Percentiles rank a stretch among this genome's conserved stretches.
phyloP scores from a whole-genome alignment of 306 rosid genomes.

The Alnus rubra region DNA sequence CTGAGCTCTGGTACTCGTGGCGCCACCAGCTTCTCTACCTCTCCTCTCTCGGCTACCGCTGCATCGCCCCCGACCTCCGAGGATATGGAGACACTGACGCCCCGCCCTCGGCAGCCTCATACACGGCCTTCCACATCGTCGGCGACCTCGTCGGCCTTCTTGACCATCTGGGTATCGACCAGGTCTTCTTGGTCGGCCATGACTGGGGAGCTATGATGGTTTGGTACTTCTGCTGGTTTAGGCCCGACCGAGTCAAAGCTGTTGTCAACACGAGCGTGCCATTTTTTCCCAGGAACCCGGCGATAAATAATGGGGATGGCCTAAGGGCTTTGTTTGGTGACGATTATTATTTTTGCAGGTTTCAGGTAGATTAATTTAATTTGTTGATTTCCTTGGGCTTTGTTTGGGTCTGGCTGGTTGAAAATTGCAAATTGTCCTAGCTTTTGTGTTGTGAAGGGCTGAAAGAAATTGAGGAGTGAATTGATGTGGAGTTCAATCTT shows the following conservation, averaged over 20 bases:
- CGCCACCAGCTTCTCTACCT: conserved; percentile 73
- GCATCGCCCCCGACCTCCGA: conserved; percentile 75
- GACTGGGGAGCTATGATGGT: conserved; percentile 68
- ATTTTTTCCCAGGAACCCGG: conserved; percentile 45
- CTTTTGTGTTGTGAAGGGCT: neutral
- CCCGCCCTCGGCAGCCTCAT: conserved; percentile 42
- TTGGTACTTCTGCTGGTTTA: conserved; percentile 56
- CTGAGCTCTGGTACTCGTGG: conserved; percentile 74
- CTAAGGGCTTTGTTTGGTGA: conserved; percentile 45
- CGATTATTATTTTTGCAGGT: conserved; percentile 63
- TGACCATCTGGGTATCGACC: conserved; percentile 44
- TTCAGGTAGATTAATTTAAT: conserved; percentile 51
- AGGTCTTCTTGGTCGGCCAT: conserved; percentile 65
- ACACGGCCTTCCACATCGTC: conserved; percentile 57
- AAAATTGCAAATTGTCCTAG: neutral
- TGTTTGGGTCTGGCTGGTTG: no score
- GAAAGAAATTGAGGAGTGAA: neutral
- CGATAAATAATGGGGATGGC: conserved; percentile 23
- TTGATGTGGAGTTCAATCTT: neutral
- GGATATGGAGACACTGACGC: conserved; percentile 74
- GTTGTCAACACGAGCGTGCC: conserved; percentile 61
- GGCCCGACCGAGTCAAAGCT: conserved; percentile 64
- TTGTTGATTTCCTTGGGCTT: no score
- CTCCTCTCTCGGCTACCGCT: conserved; percentile 63
- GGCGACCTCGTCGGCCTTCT: conserved; percentile 59